Base-by-base conservation (phyloP, 345 rosid species). In the Noccaea bulbosa region DNA sequence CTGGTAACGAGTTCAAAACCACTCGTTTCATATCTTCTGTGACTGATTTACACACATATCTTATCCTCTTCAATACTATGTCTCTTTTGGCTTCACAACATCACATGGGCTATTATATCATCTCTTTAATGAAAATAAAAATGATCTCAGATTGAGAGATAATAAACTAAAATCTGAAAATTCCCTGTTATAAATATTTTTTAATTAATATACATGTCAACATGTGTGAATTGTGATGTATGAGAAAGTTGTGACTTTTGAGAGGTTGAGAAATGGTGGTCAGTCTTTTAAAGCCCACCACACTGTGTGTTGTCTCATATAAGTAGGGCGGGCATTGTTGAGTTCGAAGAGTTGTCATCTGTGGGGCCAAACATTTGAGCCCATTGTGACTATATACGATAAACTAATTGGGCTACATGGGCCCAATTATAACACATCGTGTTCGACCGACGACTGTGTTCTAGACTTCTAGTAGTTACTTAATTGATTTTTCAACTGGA, bases 331-430 rank as follows among this genome's bases (percentile, higher is more conserved):
- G 70, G 46, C 59, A 56, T 16, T 57, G 60, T 40, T 16, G 37
- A 49, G 24, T 74, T 41, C 41, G 14, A 33, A 66, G 67, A 59
- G 62, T 60, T 67, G 54, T 30, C 55, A 50, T 44, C 6, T 24
- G 78, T 67, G 55, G 78, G 69, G 49, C 55, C 61, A 2, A 64
- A 73, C 48, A 65, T 32, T 5, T 58, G 38, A 67, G 78, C 69
- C 69, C 69, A 52, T 43, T 44, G 9, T 74, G 32, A 24, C 50
- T 4, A 27, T 4, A 65, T 6, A 9, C 30, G 11, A 57, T 17
- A 32, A 40, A 34, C 57, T 51, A 7, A 74, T 60, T 67, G 73
- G 73, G 63, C 73, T 35, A 15, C 4, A 51, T 60, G 78, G 73
- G 35, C 49, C 68, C 73, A 59, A 8, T 46, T 39, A 38, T 46